Evolutionary conservation across 2,329 filamentous ascomycete genomes (phyloP), one percentile per base, ranked within the genome.

Genomic region (Aspergillus sojae): DNA sequence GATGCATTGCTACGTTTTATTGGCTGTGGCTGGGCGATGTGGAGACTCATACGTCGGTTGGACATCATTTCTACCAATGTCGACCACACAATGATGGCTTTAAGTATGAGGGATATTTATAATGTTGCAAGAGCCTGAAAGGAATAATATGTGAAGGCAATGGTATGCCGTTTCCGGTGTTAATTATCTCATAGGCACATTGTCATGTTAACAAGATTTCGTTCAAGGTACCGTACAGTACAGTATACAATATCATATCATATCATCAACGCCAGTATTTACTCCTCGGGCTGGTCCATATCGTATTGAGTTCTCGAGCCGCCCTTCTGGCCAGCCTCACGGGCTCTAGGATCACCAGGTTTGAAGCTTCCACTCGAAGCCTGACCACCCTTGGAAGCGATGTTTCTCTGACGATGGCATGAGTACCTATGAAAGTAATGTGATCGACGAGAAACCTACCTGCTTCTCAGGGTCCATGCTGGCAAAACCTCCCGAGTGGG

Each of bases 361-460:
- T 86, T 81, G 55, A 87, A 87, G 3, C 80, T 84, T 7, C 84
- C 84, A 46, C 79, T 78, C 0, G 84, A 86, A 0, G 83, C 81
- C 62, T 85, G 75, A 4, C 83, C 85, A 9, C 85, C 85, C 71
- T 79, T 77, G 14, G 85, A 86, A 1, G 85, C 85, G 63, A 87
- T 86, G 1, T 86, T 80, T 23, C 78, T 76, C 84, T 86, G 53
- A 21, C 9, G 14, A 32, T 6, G 10, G 34, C 1, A 54, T 59
- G 14, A 62, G 41, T 32, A 34, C 30, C 21, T 6, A 14, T 0
- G 2, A 28, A 16, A 26, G 10, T 16, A 6, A 46, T 43, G 41
- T 43, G n/a, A 7, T 43, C 23, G n/a, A n/a, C 11, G 30, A 28
- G 23, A n/a, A 50, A 26, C 43, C 32, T 62, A 76, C 74, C 67